phyloP scores from a whole-genome alignment of 768 basidiomycete species.

The Hygrocybe coccinea region DNA sequence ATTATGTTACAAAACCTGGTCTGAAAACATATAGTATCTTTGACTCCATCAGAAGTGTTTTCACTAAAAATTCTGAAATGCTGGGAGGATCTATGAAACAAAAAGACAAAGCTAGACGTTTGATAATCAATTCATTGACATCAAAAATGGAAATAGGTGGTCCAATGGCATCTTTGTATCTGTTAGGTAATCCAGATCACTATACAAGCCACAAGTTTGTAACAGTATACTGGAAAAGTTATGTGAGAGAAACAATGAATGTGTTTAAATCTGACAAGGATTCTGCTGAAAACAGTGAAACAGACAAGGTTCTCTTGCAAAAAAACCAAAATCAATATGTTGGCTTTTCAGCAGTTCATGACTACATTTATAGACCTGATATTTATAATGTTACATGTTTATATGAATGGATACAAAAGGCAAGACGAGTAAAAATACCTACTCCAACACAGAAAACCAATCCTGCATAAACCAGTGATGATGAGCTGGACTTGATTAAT shows the following conservation, averaged over 20 bases:
- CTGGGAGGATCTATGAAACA: neutral
- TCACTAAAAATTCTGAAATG: neutral
- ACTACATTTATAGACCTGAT: constrained; percentile 23
- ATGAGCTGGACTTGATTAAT: neutral
- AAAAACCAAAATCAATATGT: neutral
- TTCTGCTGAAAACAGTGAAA: no score
- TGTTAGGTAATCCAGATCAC: constrained; percentile 1
- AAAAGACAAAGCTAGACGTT: constrained; percentile 2
- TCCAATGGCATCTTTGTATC: neutral
- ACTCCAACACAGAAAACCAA: constrained; percentile 3
- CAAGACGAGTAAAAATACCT: constrained; percentile 8
- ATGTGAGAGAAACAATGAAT: constrained; percentile 23
- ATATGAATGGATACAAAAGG: constrained; percentile 24
- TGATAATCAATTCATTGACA: neutral
- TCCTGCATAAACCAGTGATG: neutral
- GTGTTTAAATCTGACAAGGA: no score
- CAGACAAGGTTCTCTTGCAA: neutral
- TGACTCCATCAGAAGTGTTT: constrained; percentile 12
- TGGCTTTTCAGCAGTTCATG: neutral
- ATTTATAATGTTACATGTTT: constrained; percentile 17
- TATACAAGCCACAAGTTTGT: constrained; percentile 1
- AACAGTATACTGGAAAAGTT: constrained; percentile 3
- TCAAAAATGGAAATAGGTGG: constrained; percentile 3
- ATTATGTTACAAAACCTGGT: constrained; percentile 26
- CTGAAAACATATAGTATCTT: constrained; percentile 25